Evolutionary conservation across 192 early-diverging fungal genomes (phyloP).

Genomic region (Linnemannia hyalina): DNA sequence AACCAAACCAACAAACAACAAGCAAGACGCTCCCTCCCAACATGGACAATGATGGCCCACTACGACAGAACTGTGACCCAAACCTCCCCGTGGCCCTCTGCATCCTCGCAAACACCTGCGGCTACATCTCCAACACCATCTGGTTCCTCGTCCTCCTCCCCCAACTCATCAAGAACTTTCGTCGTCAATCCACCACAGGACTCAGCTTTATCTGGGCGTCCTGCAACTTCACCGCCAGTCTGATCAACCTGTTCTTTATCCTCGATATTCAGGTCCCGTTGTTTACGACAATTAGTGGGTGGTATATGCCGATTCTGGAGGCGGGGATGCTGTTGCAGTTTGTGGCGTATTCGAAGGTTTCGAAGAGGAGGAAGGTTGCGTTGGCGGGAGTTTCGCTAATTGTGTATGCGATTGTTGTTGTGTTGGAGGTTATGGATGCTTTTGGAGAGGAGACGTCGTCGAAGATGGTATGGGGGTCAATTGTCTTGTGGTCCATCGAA

Average conservation of each 20-base stretch:
- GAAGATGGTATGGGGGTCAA: conserved; percentile 30
- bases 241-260: conserved; percentile 48
- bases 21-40: not conserved
- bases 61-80: conserved; percentile 26
- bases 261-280: conserved; percentile 34
- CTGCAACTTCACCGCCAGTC: conserved; percentile 39
- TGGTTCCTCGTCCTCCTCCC: conserved; percentile 48
- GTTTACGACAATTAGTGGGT: conserved; percentile 36
- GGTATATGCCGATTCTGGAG: conserved; percentile 46
- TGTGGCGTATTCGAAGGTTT: conserved; percentile 22
- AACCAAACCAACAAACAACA: no score
- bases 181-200: conserved; percentile 22
- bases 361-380: not conserved
- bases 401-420: conserved; percentile 14
- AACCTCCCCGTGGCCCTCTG: conserved; percentile 23
- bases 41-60: not conserved
- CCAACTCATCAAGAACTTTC: conserved; percentile 36
- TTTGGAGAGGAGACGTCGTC: conserved; percentile 29
- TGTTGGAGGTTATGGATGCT: conserved; percentile 7
- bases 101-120: conserved; percentile 28
- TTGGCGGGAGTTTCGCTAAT: not conserved
- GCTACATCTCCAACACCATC: conserved; percentile 30
- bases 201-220: conserved; percentile 44
- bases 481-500: conserved; percentile 40
- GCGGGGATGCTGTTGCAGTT: conserved; percentile 34